Conservation (phyloP, 163 green algal species). For the Chlamydomonas reinhardtii region DNA sequence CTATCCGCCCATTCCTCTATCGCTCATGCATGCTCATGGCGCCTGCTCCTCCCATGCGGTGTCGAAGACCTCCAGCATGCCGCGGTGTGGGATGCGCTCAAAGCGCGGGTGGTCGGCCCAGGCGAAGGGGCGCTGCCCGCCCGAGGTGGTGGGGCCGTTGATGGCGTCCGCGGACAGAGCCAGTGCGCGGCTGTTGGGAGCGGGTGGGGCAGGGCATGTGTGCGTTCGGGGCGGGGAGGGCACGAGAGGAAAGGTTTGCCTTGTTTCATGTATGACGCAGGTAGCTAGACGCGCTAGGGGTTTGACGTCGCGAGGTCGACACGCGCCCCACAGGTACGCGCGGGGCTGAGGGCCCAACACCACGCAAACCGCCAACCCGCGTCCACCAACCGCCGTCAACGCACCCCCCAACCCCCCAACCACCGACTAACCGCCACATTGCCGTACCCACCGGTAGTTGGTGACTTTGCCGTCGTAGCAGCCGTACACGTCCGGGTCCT, state of each 20-base stretch:
- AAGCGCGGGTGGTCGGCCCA: constrained; percentile 54
- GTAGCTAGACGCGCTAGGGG: too few species aligned
- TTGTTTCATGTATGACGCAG: too few species aligned
- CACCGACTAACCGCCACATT: background rate
- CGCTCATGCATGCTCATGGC: constrained; percentile 46
- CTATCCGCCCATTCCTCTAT: too few species aligned
- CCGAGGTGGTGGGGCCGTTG: constrained; percentile 67
- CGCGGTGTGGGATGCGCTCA: constrained; percentile 50
- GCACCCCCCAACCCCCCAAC: background rate
- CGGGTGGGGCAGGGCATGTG: background rate
- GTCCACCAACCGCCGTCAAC: too few species aligned
- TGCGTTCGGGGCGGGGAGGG: background rate
- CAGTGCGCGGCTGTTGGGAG: constrained; percentile 45
- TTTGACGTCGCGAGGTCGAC: too few species aligned
- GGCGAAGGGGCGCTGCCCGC: constrained; percentile 58
- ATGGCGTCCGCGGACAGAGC: constrained; percentile 63
- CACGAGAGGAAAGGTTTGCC: background rate
- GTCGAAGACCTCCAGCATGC: constrained; percentile 62
- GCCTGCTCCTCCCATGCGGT: constrained; percentile 68
- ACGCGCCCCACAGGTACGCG: too few species aligned
- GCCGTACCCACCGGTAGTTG: background rate
- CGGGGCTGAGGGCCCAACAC: too few species aligned
- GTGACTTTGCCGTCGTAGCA: constrained; percentile 76
- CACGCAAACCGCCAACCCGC: too few species aligned
- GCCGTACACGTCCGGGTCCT: constrained; percentile 55